These are phyloP conservation scores for Globisporangium spinosum DNA, from an alignment of 352 stramenopile genomes.

Conservation along the genomic window DNA sequence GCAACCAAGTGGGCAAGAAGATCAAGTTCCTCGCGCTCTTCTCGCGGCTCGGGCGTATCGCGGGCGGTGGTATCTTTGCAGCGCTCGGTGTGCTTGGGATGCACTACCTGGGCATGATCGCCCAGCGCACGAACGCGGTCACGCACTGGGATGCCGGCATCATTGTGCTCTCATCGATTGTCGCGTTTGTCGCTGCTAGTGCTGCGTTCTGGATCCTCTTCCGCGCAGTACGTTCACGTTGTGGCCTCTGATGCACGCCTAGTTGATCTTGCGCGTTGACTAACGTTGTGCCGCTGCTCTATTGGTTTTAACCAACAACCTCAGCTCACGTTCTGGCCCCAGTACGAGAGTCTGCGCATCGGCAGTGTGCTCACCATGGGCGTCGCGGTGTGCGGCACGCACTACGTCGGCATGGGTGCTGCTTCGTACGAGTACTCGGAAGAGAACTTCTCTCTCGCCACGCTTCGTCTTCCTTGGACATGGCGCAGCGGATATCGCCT, in stretches of 20 bases:
- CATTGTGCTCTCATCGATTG: slow-evolving; percentile 42
- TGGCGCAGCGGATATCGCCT: slow-evolving; percentile 30
- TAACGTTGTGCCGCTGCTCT: too few relatives aligned
- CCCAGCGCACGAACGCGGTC: slow-evolving; percentile 35
- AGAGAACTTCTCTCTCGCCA: slow-evolving; percentile 23
- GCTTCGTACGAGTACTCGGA: slow-evolving; percentile 35
- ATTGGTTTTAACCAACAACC: too few relatives aligned
- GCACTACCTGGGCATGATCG: slow-evolving; percentile 73
- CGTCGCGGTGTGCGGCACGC: slow-evolving; percentile 53
- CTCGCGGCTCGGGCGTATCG: slow-evolving; percentile 30
- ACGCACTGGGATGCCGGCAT: slow-evolving; percentile 38
- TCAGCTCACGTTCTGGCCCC: slow-evolving; percentile 52
- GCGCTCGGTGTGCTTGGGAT: slow-evolving; percentile 21
- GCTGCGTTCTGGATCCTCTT: slow-evolving; percentile 73
- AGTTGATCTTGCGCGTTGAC: too few relatives aligned
- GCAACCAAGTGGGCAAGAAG: slow-evolving; percentile 30
- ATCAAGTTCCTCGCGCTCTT: slow-evolving; percentile 61
- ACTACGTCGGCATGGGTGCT: slow-evolving; percentile 52
- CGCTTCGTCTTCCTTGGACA: slow-evolving; percentile 26
- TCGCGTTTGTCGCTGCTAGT: slow-evolving; percentile 56
- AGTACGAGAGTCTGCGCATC: slow-evolving; percentile 41
- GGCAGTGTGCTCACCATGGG: slow-evolving; percentile 59
- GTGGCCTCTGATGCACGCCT: too few relatives aligned
- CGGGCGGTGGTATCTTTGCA: too few relatives aligned
- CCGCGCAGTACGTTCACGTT: slow-evolving; percentile 19